phyloP scores from a whole-genome alignment of 352 stramenopile genomes.

The Lagenidium giganteum region DNA sequence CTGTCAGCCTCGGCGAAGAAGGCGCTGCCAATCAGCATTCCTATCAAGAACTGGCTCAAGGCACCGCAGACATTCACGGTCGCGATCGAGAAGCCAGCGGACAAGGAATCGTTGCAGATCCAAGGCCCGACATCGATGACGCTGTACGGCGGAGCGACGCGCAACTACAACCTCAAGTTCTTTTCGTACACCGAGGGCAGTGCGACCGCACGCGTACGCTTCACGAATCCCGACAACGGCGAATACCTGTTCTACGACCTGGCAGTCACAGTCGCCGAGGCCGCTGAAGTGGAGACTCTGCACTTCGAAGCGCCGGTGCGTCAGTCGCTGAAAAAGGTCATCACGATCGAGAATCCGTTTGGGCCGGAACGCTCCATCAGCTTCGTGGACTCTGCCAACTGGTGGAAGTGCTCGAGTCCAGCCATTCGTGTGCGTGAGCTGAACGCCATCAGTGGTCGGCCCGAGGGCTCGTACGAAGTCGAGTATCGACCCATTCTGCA shows the following conservation, averaged over 20 bases:
- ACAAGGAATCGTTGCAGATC: slow-evolving; percentile 40
- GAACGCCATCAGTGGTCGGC: slow-evolving; percentile 52
- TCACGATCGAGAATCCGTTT: slow-evolving; percentile 92
- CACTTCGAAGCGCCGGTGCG: slow-evolving; percentile 82
- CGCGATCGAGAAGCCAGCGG: slow-evolving; percentile 37
- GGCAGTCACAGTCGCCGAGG: slow-evolving; percentile 41
- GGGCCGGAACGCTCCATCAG: slow-evolving; percentile 30
- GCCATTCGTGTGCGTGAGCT: slow-evolving; percentile 69
- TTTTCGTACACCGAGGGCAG: slow-evolving; percentile 83
- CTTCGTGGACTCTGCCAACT: slow-evolving; percentile 55
- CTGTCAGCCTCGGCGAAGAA: slow-evolving; percentile 80
- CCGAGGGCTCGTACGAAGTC: slow-evolving; percentile 85
- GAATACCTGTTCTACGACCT: slow-evolving; percentile 84
- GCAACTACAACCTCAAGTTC: slow-evolving; percentile 86
- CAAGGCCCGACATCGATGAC: slow-evolving; percentile 68
- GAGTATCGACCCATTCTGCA: slow-evolving; percentile 85
- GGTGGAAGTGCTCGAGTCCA: slow-evolving; percentile 81
- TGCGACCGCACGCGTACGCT: slow-evolving; percentile 49
- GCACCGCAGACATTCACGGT: slow-evolving; percentile 74
- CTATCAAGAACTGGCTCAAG: slow-evolving; percentile 88
- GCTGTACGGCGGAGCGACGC: slow-evolving; percentile 41
- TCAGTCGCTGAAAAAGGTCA: slow-evolving; percentile 66
- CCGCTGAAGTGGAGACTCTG: slow-evolving; percentile 71
- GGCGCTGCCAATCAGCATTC: slow-evolving; percentile 53
- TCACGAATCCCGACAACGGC: slow-evolving; percentile 76